A percentile compares a stretch with the other conserved stretches of the same genome.
Conservation (phyloP, 2,329 filamentous ascomycete genomes). For the Exophiala spinifera region DNA sequence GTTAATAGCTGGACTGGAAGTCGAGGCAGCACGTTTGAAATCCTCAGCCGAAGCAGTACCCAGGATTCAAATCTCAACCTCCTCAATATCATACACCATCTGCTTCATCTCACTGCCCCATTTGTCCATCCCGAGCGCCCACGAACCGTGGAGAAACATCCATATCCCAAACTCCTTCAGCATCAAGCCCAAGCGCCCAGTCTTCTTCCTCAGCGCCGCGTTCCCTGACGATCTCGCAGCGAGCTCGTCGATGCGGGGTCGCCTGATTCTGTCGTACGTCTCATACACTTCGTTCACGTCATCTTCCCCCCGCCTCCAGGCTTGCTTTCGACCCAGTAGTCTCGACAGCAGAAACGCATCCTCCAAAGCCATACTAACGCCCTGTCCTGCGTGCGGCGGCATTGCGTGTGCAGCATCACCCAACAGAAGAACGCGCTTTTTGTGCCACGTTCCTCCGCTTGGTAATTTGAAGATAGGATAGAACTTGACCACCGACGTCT, state of each 20-base stretch:
- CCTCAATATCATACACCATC: constrained; percentile 35
- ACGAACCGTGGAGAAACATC: constrained; percentile 19
- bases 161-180: constrained; percentile 30
- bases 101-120: constrained; percentile 28
- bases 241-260: constrained; percentile 33
- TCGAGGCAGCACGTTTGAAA: too few species aligned
- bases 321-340: background rate
- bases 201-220: constrained; percentile 29
- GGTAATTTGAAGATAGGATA: constrained; percentile 40
- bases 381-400: constrained; percentile 16
- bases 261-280: constrained; percentile 32
- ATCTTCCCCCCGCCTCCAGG: background rate
- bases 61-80: constrained; percentile 10
- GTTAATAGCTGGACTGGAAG: too few species aligned
- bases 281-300: constrained; percentile 26
- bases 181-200: constrained; percentile 30
- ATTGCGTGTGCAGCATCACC: constrained; percentile 23
- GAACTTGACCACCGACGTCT: constrained; percentile 32
- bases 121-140: constrained; percentile 27
- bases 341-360: constrained; percentile 13
- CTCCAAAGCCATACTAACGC: constrained; percentile 18
- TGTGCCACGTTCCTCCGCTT: constrained; percentile 34
- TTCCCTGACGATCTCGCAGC: constrained; percentile 29
- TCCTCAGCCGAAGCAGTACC: too few species aligned
- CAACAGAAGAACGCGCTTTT: constrained; percentile 9